A percentile compares a stretch with the other conserved stretches of the same genome.
These are phyloP conservation scores for Podospora conica DNA, from an alignment of 495 filamentous ascomycete genomes.

Conservation along the genomic window DNA sequence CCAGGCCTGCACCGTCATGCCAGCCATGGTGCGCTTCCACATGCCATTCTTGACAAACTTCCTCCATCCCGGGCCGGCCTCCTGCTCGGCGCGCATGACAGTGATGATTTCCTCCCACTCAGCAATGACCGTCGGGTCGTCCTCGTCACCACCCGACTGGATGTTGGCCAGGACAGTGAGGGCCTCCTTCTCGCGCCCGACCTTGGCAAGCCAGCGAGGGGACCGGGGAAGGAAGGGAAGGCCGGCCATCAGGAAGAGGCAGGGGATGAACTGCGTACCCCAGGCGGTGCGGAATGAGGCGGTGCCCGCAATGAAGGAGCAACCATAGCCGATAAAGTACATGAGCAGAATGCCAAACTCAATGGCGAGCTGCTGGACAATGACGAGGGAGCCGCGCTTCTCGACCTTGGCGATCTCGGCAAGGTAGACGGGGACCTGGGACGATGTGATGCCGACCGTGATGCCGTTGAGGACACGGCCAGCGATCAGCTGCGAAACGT, in stretches of 20 bases:
- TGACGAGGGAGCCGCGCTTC: constrained; percentile 61
- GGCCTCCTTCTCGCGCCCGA: constrained; percentile 61
- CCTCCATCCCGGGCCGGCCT: constrained; percentile 50
- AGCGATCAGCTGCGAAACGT: constrained; percentile 57
- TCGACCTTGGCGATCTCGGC: constrained; percentile 65
- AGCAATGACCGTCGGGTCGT: constrained; percentile 62
- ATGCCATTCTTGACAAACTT: constrained; percentile 58
- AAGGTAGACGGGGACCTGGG: constrained; percentile 76
- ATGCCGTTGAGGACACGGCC: constrained; percentile 68
- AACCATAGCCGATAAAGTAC: constrained; percentile 45
- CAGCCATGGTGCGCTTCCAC: constrained; percentile 67
- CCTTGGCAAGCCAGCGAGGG: constrained; percentile 66
- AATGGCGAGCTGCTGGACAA: constrained; percentile 72
- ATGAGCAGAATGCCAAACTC: constrained; percentile 58
- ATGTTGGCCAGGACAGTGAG: constrained; percentile 62
- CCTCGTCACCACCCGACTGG: constrained; percentile 56
- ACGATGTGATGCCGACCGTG: constrained; percentile 67
- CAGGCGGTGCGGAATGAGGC: constrained; percentile 67
- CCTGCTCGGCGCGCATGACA: constrained; percentile 51
- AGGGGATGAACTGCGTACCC: constrained; percentile 67
- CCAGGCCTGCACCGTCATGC: constrained; percentile 56
- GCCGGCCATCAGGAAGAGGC: constrained; percentile 54
- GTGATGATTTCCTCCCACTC: constrained; percentile 68
- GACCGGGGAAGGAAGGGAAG: constrained; percentile 67
- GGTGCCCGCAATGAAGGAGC: constrained; percentile 53